Percentiles rank a stretch among this genome's conserved stretches.
Evolutionary conservation across 176 grass and related monocot species (phyloP).

Genomic region (Canna indica): DNA sequence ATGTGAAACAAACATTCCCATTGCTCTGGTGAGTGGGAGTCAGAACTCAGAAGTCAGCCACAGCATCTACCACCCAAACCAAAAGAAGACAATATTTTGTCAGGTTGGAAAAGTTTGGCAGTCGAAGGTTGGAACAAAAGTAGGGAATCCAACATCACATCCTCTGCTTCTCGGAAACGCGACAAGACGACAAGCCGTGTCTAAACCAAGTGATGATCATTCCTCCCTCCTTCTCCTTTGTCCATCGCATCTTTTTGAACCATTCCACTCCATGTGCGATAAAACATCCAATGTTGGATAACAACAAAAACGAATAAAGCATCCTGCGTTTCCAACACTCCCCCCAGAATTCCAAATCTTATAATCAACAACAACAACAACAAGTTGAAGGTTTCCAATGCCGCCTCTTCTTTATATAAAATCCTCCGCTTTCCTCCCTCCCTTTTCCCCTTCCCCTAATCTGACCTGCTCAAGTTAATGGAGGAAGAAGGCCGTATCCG

Average conservation of each 20-base stretch:
- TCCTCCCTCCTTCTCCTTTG: constrained; percentile 6
- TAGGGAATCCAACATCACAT: not conserved
- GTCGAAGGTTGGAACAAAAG: not conserved
- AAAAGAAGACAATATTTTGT: not conserved
- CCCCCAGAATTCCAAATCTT: too few relatives aligned
- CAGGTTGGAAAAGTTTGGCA: not conserved
- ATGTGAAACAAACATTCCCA: too few relatives aligned
- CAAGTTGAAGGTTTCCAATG: not conserved
- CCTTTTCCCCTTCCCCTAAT: not conserved
- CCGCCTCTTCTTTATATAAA: not conserved
- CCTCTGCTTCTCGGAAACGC: constrained; percentile 39
- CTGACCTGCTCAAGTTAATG: not conserved
- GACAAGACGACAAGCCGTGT: constrained; percentile 18
- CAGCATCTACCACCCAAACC: not conserved
- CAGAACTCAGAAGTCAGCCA: not conserved
- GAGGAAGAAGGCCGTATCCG: constrained; percentile 9
- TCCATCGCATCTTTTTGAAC: constrained; percentile 23
- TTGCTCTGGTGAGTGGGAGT: too few relatives aligned
- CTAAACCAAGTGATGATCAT: not conserved
- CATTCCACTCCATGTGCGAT: too few relatives aligned
- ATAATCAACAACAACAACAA: too few relatives aligned
- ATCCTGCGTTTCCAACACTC: not conserved
- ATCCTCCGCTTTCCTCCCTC: not conserved
- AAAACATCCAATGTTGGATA: too few relatives aligned
- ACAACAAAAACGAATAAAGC: not conserved